phyloP scores from a whole-genome alignment of 306 rosid genomes.

The Abrus pulchellus region DNA sequence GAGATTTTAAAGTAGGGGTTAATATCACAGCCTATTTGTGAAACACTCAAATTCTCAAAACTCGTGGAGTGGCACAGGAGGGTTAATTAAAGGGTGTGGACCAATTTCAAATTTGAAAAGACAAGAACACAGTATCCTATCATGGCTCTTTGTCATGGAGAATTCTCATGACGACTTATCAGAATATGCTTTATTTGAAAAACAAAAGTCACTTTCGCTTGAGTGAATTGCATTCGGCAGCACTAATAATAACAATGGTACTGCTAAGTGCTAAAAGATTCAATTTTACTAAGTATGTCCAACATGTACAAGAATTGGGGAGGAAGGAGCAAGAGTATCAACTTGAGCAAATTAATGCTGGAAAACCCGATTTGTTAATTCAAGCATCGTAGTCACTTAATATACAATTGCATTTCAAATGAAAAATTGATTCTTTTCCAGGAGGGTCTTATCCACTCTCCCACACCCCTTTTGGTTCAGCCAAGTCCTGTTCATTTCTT shows the following conservation, averaged over 20 bases:
- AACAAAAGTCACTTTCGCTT: constrained; percentile 25
- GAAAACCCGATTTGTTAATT: constrained; percentile 10
- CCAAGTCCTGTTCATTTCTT: constrained; percentile 28
- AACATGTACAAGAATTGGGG: constrained; percentile 21
- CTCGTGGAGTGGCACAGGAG: constrained; percentile 1
- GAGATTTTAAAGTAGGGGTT: constrained; percentile 9
- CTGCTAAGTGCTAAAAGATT: not conserved
- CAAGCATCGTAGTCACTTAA: not conserved
- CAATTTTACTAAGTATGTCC: constrained; percentile 20
- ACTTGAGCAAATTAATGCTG: not conserved
- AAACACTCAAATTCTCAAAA: constrained; percentile 14
- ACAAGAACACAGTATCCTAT: constrained; percentile 25
- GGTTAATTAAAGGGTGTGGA: constrained; percentile 27
- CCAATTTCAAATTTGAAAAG: constrained; percentile 38
- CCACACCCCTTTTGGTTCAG: not conserved
- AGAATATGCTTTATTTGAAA: constrained; percentile 29
- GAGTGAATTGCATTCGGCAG: constrained; percentile 39
- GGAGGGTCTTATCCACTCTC: not conserved
- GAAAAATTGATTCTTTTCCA: not conserved
- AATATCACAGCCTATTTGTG: not conserved
- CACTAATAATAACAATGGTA: constrained; percentile 17
- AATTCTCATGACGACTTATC: constrained; percentile 31
- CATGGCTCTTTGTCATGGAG: constrained; percentile 19
- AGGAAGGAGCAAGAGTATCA: not conserved
- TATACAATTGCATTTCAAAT: constrained; percentile 26